These are phyloP conservation scores for Dimocarpus longan DNA, from an alignment of 345 rosid genomes.

Conservation along the genomic window DNA sequence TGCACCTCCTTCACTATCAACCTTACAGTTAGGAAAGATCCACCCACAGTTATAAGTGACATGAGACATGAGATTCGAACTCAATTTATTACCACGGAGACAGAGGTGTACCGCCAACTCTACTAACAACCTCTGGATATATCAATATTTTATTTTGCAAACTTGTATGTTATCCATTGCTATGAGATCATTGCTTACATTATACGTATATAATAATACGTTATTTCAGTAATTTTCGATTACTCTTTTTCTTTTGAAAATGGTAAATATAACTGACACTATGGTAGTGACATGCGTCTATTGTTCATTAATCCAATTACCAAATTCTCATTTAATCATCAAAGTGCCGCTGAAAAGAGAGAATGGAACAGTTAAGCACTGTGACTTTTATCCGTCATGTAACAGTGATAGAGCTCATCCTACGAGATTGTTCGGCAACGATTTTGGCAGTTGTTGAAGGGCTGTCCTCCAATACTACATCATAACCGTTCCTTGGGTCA, in stretches of 20 bases:
- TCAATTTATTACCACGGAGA: too few species aligned
- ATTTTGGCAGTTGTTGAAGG: constrained; percentile 64
- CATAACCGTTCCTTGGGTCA: constrained; percentile 52
- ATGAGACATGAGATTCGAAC: too few species aligned
- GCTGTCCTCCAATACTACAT: constrained; percentile 52
- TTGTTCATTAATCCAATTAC: too few species aligned
- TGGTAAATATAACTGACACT: not conserved
- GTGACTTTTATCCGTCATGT: not conserved
- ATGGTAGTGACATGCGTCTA: not conserved
- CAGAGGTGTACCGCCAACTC: too few species aligned
- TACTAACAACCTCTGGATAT: not conserved
- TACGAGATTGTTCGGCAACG: constrained; percentile 58
- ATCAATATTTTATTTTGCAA: too few species aligned
- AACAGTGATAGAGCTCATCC: constrained; percentile 31
- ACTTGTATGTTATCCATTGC: too few species aligned
- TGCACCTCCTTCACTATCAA: not conserved
- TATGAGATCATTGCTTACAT: too few species aligned
- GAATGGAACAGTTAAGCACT: not conserved
- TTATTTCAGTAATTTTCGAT: not conserved
- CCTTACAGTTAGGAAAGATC: too few species aligned
- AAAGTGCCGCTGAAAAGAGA: not conserved
- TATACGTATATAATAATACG: too few species aligned
- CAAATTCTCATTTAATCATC: not conserved
- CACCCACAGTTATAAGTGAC: too few species aligned
- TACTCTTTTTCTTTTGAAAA: not conserved